A percentile compares a stretch with the other conserved stretches of the same genome.
Conservation (phyloP, 805 yeast species). For the Yamadazyma akitaensis region DNA sequence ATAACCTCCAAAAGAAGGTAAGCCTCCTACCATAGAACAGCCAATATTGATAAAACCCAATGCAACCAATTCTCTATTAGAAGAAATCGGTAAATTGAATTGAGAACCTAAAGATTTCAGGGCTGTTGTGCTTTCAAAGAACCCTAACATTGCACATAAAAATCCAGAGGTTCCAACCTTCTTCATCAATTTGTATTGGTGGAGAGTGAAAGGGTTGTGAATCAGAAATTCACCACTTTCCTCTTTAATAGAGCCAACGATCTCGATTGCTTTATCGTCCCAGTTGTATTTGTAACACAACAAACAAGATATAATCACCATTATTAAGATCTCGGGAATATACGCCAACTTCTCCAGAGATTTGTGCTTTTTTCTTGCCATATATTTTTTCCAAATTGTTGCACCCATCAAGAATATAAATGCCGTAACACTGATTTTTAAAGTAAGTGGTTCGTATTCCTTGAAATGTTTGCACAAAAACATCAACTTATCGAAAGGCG, state of each 20-base stretch:
- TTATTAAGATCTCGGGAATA: conserved; percentile 80
- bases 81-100: conserved; percentile 69
- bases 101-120: conserved; percentile 78
- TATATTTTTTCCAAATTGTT: conserved; percentile 27
- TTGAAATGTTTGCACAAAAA: conserved; percentile 51
- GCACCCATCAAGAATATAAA: conserved; percentile 10
- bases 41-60: conserved; percentile 72
- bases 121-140: conserved; percentile 91
- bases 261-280: conserved; percentile 53
- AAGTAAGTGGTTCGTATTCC: conserved; percentile 56
- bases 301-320: conserved; percentile 60
- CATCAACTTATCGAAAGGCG: conserved; percentile 65
- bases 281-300: conserved; percentile 49
- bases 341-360: conserved; percentile 45
- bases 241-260: conserved; percentile 65
- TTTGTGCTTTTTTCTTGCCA: conserved; percentile 15
- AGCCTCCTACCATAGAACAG: conserved; percentile 62
- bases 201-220: conserved; percentile 53
- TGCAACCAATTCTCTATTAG: conserved; percentile 89
- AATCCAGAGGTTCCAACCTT: conserved; percentile 66
- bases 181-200: conserved; percentile 48
- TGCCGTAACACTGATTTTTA: conserved; percentile 49
- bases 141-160: conserved; percentile 80
- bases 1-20: conserved; percentile 95
- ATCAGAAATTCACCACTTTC: conserved; percentile 45